Evolutionary conservation across 2,329 filamentous ascomycete genomes (phyloP).

Genomic region (Monosporascus sp.): DNA sequence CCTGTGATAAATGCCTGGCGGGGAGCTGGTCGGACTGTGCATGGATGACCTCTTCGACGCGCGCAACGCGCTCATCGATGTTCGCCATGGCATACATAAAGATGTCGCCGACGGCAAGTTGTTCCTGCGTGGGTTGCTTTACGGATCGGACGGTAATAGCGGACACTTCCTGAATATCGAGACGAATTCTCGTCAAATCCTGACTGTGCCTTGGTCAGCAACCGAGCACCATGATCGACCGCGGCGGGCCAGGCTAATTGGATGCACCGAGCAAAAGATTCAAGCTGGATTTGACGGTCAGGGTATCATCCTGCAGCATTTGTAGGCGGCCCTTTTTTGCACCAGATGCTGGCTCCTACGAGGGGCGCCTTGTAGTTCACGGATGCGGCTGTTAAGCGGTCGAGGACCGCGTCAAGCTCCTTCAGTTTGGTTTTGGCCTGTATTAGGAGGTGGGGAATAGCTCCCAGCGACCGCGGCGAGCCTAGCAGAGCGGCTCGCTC

Average conservation of each 20-base stretch:
- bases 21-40: constrained; percentile 17
- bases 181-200: constrained; percentile 19
- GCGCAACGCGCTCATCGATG: constrained; percentile 20
- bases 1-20: constrained; percentile 17
- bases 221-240: too few relatives aligned
- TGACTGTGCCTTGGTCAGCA: constrained; percentile 8
- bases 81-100: constrained; percentile 14
- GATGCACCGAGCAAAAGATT: constrained; percentile 25
- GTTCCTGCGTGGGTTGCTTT: constrained; percentile 11
- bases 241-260: constrained; percentile 17
- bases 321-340: constrained; percentile 16
- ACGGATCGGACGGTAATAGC: constrained; percentile 4
- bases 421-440: constrained; percentile 19
- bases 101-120: constrained; percentile 15
- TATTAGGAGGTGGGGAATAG: constrained; percentile 18
- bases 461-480: background rate
- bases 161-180: constrained; percentile 20
- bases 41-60: constrained; percentile 19
- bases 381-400: constrained; percentile 10
- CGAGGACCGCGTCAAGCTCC: constrained; percentile 19
- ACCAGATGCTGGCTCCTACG: constrained; percentile 8
- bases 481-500: constrained; percentile 7
- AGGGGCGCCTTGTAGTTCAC: constrained; percentile 10
- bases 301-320: constrained; percentile 20
- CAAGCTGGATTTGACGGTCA: constrained; percentile 21